Evolutionary conservation across 2,329 filamentous ascomycete genomes (phyloP).

Genomic region (Monosporascus ibericus): DNA sequence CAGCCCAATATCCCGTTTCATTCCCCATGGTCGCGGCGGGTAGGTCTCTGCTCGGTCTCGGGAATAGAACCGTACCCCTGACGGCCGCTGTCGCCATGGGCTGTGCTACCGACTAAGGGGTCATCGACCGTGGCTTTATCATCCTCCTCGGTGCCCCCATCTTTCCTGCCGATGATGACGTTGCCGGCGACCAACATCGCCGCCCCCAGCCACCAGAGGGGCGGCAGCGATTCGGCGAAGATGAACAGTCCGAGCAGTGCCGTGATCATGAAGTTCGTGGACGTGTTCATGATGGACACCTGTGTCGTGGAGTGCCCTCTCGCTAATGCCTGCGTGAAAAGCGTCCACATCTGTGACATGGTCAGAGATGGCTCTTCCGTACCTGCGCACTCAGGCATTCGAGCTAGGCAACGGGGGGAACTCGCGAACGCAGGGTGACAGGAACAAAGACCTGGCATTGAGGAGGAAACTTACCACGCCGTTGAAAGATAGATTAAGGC

Average conservation of each 20-base stretch:
- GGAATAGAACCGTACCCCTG: background rate
- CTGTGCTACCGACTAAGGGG: too few relatives aligned
- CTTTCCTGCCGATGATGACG: slow-evolving; percentile 67
- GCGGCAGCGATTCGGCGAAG: slow-evolving; percentile 65
- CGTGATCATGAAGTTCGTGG: slow-evolving; percentile 74
- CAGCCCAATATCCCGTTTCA: too few relatives aligned
- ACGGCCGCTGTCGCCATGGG: background rate
- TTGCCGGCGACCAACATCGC: slow-evolving; percentile 67
- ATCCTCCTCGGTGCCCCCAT: slow-evolving; percentile 7
- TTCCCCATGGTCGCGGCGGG: too few relatives aligned
- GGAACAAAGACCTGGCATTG: background rate
- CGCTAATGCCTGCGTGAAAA: slow-evolving; percentile 75
- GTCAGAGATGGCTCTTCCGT: too few relatives aligned
- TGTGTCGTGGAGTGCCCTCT: slow-evolving; percentile 69
- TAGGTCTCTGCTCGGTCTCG: background rate
- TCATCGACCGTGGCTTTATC: background rate
- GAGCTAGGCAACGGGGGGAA: too few relatives aligned
- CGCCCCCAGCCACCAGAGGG: slow-evolving; percentile 72
- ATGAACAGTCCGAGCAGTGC: slow-evolving; percentile 64
- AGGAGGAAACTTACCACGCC: slow-evolving; percentile 46
- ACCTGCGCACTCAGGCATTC: too few relatives aligned
- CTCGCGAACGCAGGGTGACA: background rate
- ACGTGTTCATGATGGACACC: slow-evolving; percentile 77
- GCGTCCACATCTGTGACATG: slow-evolving; percentile 62
- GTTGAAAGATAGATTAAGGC: slow-evolving; percentile 68